Evolutionary conservation across 164 flowering plant species (phyloP).

Genomic region (Cinnamomum chago): DNA sequence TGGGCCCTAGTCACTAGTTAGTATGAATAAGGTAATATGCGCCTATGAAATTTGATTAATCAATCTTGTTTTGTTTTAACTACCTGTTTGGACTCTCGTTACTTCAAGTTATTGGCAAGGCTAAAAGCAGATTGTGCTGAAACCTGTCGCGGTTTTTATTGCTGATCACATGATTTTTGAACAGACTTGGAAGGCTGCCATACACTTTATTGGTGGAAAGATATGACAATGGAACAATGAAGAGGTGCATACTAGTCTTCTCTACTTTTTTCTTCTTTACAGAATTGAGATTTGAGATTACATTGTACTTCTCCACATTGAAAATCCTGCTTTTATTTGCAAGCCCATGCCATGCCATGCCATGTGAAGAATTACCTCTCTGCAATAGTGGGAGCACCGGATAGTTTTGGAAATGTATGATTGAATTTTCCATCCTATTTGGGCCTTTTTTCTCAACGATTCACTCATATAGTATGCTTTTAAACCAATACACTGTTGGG

Average conservation of each 20-base stretch:
- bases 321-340: background rate
- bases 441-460: too few relatives aligned
- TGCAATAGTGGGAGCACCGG: background rate
- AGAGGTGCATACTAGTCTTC: slow-evolving; percentile 38
- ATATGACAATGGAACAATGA: slow-evolving; percentile 66
- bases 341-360: background rate
- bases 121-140: background rate
- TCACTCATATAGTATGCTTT: background rate
- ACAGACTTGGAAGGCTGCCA: slow-evolving; percentile 18
- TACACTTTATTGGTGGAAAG: slow-evolving; percentile 56
- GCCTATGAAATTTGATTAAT: background rate
- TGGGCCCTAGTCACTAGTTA: too few relatives aligned
- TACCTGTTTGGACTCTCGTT: background rate
- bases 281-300: background rate
- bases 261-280: background rate
- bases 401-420: background rate
- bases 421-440: background rate
- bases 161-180: slow-evolving; percentile 1
- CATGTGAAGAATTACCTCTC: background rate
- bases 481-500: background rate
- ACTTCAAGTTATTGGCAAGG: background rate
- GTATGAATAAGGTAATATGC: background rate
- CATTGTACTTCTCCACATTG: background rate
- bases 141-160: background rate
- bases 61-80: background rate